A percentile compares a stretch with the other conserved stretches of the same genome.
Conservation (phyloP, 805 yeast genomes). For the Yarrowia porcina region DNA sequence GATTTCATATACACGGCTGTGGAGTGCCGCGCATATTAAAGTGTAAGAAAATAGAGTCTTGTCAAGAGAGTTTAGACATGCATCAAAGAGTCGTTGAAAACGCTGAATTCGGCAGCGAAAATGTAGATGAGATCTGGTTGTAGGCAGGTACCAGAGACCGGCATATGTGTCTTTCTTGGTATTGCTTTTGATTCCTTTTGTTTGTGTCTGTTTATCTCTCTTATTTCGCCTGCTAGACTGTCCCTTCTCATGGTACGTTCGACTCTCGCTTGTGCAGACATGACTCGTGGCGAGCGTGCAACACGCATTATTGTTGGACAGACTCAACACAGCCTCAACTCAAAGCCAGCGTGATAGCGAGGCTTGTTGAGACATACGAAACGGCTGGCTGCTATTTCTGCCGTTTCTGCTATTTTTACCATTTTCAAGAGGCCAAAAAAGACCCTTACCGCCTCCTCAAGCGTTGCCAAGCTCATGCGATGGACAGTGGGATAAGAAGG, state of each 20-base stretch:
- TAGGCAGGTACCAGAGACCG: too few species aligned
- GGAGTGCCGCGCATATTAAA: constrained; percentile 24
- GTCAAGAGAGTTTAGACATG: not conserved
- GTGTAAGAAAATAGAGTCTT: constrained; percentile 13
- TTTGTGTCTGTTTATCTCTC: too few species aligned
- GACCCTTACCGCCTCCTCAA: not conserved
- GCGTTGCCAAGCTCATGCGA: not conserved
- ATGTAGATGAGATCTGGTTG: too few species aligned
- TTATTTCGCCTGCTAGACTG: too few species aligned
- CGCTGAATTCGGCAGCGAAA: too few species aligned
- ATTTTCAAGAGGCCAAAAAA: too few species aligned
- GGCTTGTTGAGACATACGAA: not conserved
- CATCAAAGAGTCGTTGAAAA: not conserved
- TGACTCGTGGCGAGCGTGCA: not conserved
- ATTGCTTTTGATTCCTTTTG: not conserved
- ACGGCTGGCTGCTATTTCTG: too few species aligned
- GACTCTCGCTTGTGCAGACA: not conserved
- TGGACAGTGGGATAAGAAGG: too few species aligned
- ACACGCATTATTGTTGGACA: not conserved
- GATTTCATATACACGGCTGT: constrained; percentile 17
- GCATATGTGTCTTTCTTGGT: too few species aligned
- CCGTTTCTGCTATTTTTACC: too few species aligned
- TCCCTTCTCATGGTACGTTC: not conserved
- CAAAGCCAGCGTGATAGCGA: not conserved
- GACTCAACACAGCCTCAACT: constrained; percentile 4